These are phyloP conservation scores for Eutrema heterophyllum DNA, from an alignment of 345 rosid species.

Conservation along the genomic window DNA sequence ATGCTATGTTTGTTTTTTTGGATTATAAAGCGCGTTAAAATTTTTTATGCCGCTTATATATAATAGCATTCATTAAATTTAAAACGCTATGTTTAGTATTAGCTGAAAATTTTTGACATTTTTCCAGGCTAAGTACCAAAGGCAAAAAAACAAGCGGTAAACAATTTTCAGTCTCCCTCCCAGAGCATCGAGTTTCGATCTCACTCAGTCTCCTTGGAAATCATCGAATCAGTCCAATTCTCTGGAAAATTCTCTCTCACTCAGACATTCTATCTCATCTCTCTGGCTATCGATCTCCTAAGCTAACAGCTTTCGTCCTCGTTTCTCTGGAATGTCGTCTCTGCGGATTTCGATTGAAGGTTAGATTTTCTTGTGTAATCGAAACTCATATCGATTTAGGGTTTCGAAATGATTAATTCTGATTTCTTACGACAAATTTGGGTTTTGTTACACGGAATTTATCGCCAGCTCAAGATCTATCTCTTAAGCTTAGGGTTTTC, in stretches of 20 bases:
- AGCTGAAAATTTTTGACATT: too few species aligned
- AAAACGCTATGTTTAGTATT: too few species aligned
- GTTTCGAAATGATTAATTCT: background rate
- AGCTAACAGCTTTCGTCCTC: background rate
- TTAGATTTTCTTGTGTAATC: background rate
- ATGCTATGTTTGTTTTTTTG: too few species aligned
- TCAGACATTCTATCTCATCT: background rate
- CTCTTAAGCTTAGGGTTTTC: background rate
- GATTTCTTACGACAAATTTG: background rate
- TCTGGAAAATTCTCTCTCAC: background rate
- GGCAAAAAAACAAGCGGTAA: too few species aligned
- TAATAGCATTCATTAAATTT: too few species aligned
- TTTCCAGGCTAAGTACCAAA: too few species aligned
- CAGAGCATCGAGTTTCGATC: too few species aligned
- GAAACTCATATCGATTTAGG: background rate
- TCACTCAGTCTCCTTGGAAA: too few species aligned
- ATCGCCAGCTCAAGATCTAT: background rate
- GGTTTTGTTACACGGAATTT: background rate
- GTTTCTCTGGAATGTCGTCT: background rate
- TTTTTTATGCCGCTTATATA: too few species aligned
- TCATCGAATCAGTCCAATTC: too few species aligned
- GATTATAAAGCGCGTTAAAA: too few species aligned
- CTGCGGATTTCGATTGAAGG: background rate
- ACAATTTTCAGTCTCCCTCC: too few species aligned
- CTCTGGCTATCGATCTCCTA: background rate